Evolutionary conservation across 2,329 filamentous ascomycete genomes (phyloP).

Genomic region (Venturia pyrina): DNA sequence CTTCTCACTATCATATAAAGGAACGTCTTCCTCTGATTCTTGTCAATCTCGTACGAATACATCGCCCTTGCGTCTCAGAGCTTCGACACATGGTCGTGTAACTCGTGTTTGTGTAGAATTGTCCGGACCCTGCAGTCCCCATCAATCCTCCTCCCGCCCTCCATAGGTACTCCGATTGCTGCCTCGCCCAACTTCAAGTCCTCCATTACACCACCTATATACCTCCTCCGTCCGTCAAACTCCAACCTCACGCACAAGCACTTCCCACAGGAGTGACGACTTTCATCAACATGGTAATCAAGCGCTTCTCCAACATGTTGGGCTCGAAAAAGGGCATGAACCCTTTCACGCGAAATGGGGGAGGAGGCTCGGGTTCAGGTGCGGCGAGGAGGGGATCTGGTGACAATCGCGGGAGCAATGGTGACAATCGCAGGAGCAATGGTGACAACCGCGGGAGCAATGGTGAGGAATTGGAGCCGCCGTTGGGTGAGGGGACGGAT

Average conservation of each 20-base stretch:
- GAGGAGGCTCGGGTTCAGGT: neutral
- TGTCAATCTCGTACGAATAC: too few species aligned
- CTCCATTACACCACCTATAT: neutral
- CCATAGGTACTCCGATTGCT: neutral
- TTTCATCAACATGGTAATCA: conserved; percentile 11
- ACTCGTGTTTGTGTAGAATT: neutral
- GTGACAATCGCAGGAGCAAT: too few species aligned
- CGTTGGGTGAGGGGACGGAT: conserved; percentile 25
- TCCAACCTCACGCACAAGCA: neutral
- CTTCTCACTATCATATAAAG: neutral
- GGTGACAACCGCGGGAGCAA: neutral
- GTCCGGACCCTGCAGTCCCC: neutral
- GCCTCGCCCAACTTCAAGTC: neutral
- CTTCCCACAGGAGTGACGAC: neutral
- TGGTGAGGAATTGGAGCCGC: neutral
- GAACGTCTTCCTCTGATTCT: neutral
- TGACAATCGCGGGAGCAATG: neutral
- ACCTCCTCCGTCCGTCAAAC: neutral
- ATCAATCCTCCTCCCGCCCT: neutral
- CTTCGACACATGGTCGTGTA: neutral
- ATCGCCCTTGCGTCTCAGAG: neutral
- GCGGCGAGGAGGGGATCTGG: neutral
- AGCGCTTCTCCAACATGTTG: conserved; percentile 12
- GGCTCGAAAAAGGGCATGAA: conserved; percentile 2
- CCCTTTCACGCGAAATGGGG: neutral